phyloP scores from a whole-genome alignment of 2,329 filamentous ascomycete species.

The Calonectria fujianensis region DNA sequence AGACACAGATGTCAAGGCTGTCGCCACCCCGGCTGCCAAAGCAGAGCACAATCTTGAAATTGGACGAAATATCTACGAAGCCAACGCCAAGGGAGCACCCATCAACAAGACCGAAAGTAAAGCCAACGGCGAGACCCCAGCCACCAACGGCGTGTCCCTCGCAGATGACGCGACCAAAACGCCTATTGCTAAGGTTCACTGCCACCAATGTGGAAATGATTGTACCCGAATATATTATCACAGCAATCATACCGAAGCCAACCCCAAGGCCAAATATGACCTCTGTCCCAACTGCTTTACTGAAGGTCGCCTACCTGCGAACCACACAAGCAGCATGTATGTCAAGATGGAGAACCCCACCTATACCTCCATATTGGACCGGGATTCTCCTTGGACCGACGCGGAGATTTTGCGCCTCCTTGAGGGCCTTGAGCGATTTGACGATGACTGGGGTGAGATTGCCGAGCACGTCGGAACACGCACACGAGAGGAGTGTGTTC shows the following conservation, averaged over 20 bases:
- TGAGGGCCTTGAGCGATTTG: constrained; percentile 93
- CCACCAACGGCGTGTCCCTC: constrained; percentile 78
- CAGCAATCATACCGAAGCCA: constrained; percentile 73
- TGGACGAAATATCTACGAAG: constrained; percentile 95
- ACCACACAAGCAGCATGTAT: constrained; percentile 87
- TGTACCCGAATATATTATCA: constrained; percentile 82
- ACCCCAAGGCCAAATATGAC: constrained; percentile 84
- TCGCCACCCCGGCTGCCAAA: constrained; percentile 80
- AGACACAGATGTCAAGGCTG: constrained; percentile 85
- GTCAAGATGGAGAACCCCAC: constrained; percentile 91
- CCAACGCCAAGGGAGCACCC: constrained; percentile 85
- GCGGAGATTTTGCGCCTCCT: constrained; percentile 91
- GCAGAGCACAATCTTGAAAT: constrained; percentile 93
- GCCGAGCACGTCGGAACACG: constrained; percentile 93
- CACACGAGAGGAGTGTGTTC: constrained; percentile 95
- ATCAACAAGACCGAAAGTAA: constrained; percentile 82
- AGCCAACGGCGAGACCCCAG: constrained; percentile 83
- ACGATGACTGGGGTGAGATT: constrained; percentile 96
- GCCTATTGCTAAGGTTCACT: constrained; percentile 83
- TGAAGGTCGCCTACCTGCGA: constrained; percentile 87
- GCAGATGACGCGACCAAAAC: constrained; percentile 79
- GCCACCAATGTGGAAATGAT: constrained; percentile 93
- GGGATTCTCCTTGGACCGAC: constrained; percentile 93
- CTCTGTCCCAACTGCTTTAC: constrained; percentile 94
- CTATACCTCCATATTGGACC: constrained; percentile 85